Evolutionary conservation across 306 rosid species (phyloP).

Genomic region (Gastrolobium villosum): DNA sequence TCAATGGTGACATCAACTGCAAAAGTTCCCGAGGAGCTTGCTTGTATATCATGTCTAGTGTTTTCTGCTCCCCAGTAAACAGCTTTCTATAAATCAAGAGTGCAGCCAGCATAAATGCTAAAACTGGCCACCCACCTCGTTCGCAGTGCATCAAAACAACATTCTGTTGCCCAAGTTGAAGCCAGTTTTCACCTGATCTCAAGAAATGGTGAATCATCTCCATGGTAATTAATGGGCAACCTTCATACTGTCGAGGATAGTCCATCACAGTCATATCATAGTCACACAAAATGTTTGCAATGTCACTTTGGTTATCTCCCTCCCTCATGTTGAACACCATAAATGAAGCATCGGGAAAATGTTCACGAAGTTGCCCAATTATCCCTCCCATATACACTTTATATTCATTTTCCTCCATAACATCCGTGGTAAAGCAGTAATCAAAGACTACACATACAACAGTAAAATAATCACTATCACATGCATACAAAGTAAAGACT

Average conservation of each 20-base stretch:
- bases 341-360: conserved; percentile 86
- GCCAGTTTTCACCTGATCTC: conserved; percentile 97
- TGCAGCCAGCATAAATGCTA: conserved; percentile 95
- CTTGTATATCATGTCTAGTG: conserved; percentile 90
- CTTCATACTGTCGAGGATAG: conserved; percentile 94
- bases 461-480: conserved; percentile 44
- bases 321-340: conserved; percentile 98
- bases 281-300: conserved; percentile 70
- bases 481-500: conserved; percentile 16
- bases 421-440: conserved; percentile 91
- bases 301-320: conserved; percentile 82
- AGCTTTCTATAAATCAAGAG: conserved; percentile 89
- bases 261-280: conserved; percentile 96
- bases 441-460: conserved; percentile 79
- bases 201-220: conserved; percentile 95
- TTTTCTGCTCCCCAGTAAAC: conserved; percentile 88
- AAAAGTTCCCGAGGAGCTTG: conserved; percentile 93
- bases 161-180: conserved; percentile 83
- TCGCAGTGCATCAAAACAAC: conserved; percentile 94
- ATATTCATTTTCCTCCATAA: conserved; percentile 78
- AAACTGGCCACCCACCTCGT: conserved; percentile 93
- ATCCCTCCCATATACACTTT: conserved; percentile 82
- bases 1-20: conserved; percentile 92
- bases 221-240: conserved; percentile 95
- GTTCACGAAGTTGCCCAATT: conserved; percentile 72